phyloP scores from a whole-genome alignment of 306 rosid species.

The Spatholobus suberectus region DNA sequence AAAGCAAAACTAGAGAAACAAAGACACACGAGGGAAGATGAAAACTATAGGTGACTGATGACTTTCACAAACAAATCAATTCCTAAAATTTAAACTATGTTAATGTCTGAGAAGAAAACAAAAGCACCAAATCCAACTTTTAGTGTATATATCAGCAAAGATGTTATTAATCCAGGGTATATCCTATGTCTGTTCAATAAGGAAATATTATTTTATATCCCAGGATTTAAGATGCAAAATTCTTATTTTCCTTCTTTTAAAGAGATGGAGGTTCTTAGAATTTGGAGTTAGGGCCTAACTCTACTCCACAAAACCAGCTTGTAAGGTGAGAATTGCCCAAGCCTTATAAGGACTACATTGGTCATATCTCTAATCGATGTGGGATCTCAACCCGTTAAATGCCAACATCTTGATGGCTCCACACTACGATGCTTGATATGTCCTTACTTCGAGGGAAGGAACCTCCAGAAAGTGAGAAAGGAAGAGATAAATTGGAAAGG shows the following conservation, averaged over 20 bases:
- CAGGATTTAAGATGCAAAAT: neutral
- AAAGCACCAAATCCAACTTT: neutral
- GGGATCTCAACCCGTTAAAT: too few relatives aligned
- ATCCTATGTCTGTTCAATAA: neutral
- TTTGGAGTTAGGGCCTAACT: too few relatives aligned
- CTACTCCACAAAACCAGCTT: too few relatives aligned
- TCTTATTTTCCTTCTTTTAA: neutral
- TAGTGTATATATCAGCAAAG: neutral
- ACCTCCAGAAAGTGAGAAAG: too few relatives aligned
- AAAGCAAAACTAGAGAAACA: neutral
- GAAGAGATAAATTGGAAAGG: too few relatives aligned
- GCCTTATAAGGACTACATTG: too few relatives aligned
- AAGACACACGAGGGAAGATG: neutral
- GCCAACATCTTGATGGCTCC: too few relatives aligned
- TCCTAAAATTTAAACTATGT: neutral
- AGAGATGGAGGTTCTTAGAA: too few relatives aligned
- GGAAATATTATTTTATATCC: neutral
- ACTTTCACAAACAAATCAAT: neutral
- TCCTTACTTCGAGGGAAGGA: too few relatives aligned
- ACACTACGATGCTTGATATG: too few relatives aligned
- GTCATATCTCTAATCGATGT: too few relatives aligned
- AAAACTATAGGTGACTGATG: conserved; percentile 14
- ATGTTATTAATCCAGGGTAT: neutral
- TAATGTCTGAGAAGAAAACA: neutral
- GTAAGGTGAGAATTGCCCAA: too few relatives aligned